Evolutionary conservation across 2,329 filamentous ascomycete genomes (phyloP).

Genomic region (Trichoderma sp.): DNA sequence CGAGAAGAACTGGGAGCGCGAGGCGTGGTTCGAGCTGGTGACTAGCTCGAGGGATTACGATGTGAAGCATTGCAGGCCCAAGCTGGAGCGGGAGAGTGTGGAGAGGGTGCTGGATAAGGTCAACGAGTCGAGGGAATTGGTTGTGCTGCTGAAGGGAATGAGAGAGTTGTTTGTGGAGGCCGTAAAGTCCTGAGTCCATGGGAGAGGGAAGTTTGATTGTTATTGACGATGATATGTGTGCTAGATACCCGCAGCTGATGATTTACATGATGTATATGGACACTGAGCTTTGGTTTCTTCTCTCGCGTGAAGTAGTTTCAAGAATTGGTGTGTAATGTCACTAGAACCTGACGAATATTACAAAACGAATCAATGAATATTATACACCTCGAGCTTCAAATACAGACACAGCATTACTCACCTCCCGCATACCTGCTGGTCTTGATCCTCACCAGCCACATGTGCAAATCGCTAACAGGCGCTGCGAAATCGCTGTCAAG

Average conservation of each 20-base stretch:
- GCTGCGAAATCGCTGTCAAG: conserved; percentile 1
- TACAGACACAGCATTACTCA: background rate
- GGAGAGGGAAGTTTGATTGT: background rate
- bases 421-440: background rate
- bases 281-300: background rate
- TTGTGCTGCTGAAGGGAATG: conserved; percentile 77
- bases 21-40: conserved; percentile 91
- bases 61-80: conserved; percentile 77
- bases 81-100: conserved; percentile 75
- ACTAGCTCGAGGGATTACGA: conserved; percentile 82
- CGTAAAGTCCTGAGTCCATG: conserved; percentile 50
- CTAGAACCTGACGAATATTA: background rate
- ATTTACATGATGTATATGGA: background rate
- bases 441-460: conserved; percentile 4
- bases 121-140: conserved; percentile 77
- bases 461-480: background rate
- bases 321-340: background rate
- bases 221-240: background rate
- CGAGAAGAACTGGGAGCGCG: conserved; percentile 82
- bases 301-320: background rate
- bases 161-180: conserved; percentile 73
- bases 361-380: background rate
- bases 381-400: background rate
- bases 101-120: conserved; percentile 75
- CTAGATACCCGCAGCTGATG: conserved; percentile 6